Conservation (phyloP, 1,139 yeast species). For the Kluyveromyces sp. region DNA sequence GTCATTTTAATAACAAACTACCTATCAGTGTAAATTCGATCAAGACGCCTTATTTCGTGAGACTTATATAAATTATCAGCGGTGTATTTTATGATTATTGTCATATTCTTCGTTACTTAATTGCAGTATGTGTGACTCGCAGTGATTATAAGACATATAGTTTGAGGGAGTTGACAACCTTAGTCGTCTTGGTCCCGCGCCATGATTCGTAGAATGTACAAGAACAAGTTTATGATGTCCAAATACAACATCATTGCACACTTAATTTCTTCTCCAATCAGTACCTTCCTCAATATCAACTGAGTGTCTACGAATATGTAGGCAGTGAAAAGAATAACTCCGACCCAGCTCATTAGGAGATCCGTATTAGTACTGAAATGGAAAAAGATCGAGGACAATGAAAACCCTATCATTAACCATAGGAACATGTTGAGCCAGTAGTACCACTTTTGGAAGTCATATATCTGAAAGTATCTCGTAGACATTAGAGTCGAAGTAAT, state of each 20-base stretch:
- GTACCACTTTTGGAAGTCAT: conserved; percentile 14
- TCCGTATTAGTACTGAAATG: conserved; percentile 52
- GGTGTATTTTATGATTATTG: too few species aligned
- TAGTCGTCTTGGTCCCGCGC: conserved; percentile 42
- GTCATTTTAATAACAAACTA: background rate
- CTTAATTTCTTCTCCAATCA: conserved; percentile 79
- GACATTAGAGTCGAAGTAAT: conserved; percentile 74
- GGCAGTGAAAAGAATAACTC: conserved; percentile 66
- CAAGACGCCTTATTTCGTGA: too few species aligned
- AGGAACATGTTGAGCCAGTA: conserved; percentile 47
- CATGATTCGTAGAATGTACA: conserved; percentile 66
- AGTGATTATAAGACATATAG: too few species aligned
- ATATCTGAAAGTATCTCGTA: conserved; percentile 52
- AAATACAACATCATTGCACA: conserved; percentile 72
- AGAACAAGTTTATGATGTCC: conserved; percentile 74
- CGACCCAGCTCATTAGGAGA: conserved; percentile 60
- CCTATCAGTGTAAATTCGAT: too few species aligned
- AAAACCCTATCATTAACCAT: conserved; percentile 67
- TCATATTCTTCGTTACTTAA: too few species aligned
- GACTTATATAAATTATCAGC: too few species aligned
- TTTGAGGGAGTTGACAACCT: background rate
- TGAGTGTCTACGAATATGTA: conserved; percentile 81
- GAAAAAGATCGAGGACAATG: conserved; percentile 62
- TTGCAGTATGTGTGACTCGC: too few species aligned
- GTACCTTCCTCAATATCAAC: conserved; percentile 66